Percentiles rank a stretch among this genome's conserved stretches.
phyloP scores from a whole-genome alignment of 805 yeast genomes.

The Kuraishia ogatae region DNA sequence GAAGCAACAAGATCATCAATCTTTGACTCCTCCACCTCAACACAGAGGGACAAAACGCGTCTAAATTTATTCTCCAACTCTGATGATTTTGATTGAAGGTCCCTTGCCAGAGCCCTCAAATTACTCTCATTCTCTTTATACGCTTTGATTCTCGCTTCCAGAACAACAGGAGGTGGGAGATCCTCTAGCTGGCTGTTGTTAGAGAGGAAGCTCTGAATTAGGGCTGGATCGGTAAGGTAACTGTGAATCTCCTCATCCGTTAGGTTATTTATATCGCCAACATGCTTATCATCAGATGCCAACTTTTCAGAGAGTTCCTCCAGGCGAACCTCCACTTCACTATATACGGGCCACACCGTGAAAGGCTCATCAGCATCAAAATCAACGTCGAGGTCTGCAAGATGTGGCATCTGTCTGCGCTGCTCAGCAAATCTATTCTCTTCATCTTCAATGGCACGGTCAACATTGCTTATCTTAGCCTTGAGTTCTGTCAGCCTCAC shows the following conservation, averaged over 20 bases:
- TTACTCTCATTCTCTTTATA: slow-evolving; percentile 61
- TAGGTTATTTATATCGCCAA: background rate
- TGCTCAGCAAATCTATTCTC: slow-evolving; percentile 42
- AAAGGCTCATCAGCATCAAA: slow-evolving; percentile 93
- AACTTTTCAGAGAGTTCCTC: slow-evolving; percentile 12
- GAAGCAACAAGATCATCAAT: slow-evolving; percentile 70
- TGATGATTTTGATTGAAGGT: slow-evolving; percentile 43
- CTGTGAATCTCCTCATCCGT: slow-evolving; percentile 1
- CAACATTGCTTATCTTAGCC: slow-evolving; percentile 48
- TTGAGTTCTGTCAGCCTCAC: slow-evolving; percentile 37
- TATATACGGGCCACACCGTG: slow-evolving; percentile 52
- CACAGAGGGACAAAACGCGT: slow-evolving; percentile 81
- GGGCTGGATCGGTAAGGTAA: slow-evolving; percentile 15
- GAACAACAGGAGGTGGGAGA: slow-evolving; percentile 40
- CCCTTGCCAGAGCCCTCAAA: slow-evolving; percentile 42
- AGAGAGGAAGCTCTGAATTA: slow-evolving; percentile 18
- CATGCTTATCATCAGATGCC: background rate
- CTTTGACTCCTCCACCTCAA: slow-evolving; percentile 46
- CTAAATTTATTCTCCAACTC: slow-evolving; percentile 72
- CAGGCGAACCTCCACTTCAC: slow-evolving; percentile 36
- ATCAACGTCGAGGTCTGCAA: slow-evolving; percentile 39
- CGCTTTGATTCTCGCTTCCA: slow-evolving; percentile 75
- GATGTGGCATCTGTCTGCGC: slow-evolving; percentile 19
- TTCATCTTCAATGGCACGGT: slow-evolving; percentile 57
- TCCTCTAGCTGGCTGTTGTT: slow-evolving; percentile 17